Conservation (phyloP, 768 basidiomycete genomes). For the Leccinum variicolor region DNA sequence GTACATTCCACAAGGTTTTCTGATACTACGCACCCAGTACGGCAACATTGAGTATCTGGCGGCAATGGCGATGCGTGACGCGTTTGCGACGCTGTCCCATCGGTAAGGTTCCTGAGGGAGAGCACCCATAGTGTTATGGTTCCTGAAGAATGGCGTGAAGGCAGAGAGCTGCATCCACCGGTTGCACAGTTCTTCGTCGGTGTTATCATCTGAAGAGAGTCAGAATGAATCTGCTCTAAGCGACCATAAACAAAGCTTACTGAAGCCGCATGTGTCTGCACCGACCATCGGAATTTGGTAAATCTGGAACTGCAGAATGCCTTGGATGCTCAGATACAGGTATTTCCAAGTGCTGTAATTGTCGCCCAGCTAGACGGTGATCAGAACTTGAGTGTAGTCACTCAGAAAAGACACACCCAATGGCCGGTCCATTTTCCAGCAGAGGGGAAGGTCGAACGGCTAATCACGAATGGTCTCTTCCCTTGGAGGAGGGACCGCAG, state of each 20-base stretch:
- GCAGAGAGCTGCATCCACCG: constrained; percentile 88
- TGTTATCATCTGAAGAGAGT: constrained; percentile 44
- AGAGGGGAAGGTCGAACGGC: constrained; percentile 66
- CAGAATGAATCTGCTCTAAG: background rate
- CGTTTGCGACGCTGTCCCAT: constrained; percentile 80
- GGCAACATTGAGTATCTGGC: constrained; percentile 70
- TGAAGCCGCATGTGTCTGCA: constrained; percentile 54
- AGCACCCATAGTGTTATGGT: constrained; percentile 67
- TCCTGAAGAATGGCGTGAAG: constrained; percentile 79
- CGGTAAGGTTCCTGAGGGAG: constrained; percentile 75
- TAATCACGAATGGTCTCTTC: constrained; percentile 68
- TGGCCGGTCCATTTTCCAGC: constrained; percentile 71
- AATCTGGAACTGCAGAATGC: constrained; percentile 82
- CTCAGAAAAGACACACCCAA: constrained; percentile 43
- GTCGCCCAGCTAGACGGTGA: constrained; percentile 58
- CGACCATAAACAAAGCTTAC: constrained; percentile 9
- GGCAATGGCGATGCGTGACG: constrained; percentile 70
- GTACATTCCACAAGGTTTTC: background rate
- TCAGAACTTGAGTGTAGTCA: background rate
- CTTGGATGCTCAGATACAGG: constrained; percentile 68
- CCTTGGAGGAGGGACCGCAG: constrained; percentile 51
- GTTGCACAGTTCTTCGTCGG: constrained; percentile 77
- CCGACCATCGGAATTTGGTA: constrained; percentile 85
- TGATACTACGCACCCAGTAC: constrained; percentile 62
- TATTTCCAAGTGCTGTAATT: constrained; percentile 76